These are phyloP conservation scores for Hypoxylon cercidicola DNA, from an alignment of 495 filamentous ascomycete species.

Conservation along the genomic window DNA sequence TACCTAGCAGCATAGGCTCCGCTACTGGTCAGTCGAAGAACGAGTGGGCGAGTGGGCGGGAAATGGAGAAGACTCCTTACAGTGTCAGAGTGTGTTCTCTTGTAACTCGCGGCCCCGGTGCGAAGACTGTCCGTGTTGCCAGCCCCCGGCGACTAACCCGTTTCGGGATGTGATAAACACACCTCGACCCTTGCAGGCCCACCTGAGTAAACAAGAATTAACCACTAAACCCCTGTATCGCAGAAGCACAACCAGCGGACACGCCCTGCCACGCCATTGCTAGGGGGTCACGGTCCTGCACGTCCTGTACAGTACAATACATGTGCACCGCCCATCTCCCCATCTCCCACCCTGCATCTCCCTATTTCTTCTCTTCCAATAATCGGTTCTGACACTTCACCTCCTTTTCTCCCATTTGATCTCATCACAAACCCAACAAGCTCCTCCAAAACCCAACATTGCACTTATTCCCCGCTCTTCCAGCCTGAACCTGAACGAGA, in stretches of 20 bases:
- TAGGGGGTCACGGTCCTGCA: too few species aligned
- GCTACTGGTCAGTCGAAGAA: conserved; percentile 2
- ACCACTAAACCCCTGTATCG: conserved; percentile 43
- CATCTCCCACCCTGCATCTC: conserved; percentile 38
- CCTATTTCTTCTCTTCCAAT: conserved; percentile 51
- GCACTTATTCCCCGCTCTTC: conserved; percentile 44
- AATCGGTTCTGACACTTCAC: conserved; percentile 46
- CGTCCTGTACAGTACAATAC: conserved; percentile 42
- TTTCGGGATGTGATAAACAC: conserved; percentile 44
- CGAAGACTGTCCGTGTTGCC: conserved; percentile 10
- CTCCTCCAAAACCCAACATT: conserved; percentile 39
- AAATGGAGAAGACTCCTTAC: conserved; percentile 17
- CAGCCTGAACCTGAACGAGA: conserved; percentile 47
- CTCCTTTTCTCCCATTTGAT: conserved; percentile 48
- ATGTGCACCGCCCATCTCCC: conserved; percentile 32
- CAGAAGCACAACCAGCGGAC: conserved; percentile 7
- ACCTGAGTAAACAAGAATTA: conserved; percentile 43
- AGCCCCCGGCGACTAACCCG: conserved; percentile 33
- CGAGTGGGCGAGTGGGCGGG: conserved; percentile 13
- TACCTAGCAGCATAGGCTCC: too few species aligned
- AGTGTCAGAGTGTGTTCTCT: conserved; percentile 30
- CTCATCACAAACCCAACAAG: conserved; percentile 46
- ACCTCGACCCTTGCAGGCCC: conserved; percentile 33
- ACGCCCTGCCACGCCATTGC: conserved; percentile 40
- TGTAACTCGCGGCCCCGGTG: conserved; percentile 31